Conservation (phyloP, 805 yeast genomes). For the Cyberlindnera euphorbiiphila region DNA sequence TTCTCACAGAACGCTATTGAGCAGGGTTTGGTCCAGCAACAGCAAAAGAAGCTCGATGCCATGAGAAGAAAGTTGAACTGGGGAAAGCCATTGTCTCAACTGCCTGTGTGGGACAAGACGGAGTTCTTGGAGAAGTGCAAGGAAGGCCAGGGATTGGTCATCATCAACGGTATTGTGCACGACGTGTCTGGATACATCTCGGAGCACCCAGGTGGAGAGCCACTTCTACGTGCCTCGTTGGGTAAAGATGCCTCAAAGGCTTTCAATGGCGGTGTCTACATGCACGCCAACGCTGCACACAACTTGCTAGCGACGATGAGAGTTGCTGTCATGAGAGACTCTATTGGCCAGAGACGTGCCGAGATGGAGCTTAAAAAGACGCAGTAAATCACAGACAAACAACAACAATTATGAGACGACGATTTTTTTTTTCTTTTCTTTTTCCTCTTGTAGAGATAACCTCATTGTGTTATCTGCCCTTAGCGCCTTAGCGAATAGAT, state of each 20-base stretch:
- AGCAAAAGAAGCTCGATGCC: slow-evolving; percentile 72
- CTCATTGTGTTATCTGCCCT: too few species aligned
- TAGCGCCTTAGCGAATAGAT: too few species aligned
- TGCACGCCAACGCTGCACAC: slow-evolving; percentile 84
- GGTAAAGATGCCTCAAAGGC: slow-evolving; percentile 85
- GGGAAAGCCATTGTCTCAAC: slow-evolving; percentile 64
- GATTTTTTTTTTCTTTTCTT: too few species aligned
- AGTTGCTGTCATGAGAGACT: slow-evolving; percentile 72
- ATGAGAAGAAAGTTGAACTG: slow-evolving; percentile 61
- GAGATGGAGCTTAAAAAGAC: slow-evolving; percentile 20
- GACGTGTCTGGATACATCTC: slow-evolving; percentile 63
- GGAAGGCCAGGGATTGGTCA: slow-evolving; percentile 55
- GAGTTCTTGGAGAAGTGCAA: slow-evolving; percentile 43
- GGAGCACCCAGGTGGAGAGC: slow-evolving; percentile 85
- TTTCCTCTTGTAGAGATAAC: too few species aligned
- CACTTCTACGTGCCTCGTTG: slow-evolving; percentile 61
- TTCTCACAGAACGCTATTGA: slow-evolving; percentile 78
- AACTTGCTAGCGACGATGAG: slow-evolving; percentile 79
- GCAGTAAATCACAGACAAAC: too few species aligned
- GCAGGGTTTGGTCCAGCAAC: slow-evolving; percentile 79
- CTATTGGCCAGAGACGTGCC: slow-evolving; percentile 38
- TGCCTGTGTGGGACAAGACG: slow-evolving; percentile 72
- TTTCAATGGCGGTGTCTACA: slow-evolving; percentile 82
- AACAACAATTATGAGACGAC: too few species aligned
- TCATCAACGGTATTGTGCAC: slow-evolving; percentile 77